A percentile compares a stretch with the other conserved stretches of the same genome.
phyloP scores from a whole-genome alignment of 2,329 filamentous ascomycete genomes.

The Phyllosticta citriasiana region DNA sequence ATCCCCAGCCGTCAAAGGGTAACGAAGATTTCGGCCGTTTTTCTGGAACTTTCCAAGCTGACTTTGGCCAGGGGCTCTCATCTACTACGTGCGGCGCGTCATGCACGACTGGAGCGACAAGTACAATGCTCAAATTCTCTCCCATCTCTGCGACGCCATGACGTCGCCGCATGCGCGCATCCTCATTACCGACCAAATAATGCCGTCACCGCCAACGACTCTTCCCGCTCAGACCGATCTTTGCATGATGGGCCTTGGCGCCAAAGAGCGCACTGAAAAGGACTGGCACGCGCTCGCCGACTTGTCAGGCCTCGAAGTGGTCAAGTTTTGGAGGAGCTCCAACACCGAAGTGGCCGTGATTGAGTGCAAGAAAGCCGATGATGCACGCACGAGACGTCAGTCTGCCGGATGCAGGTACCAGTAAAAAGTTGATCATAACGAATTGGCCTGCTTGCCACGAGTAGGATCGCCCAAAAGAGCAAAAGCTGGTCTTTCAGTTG shows the following conservation, averaged over 20 bases:
- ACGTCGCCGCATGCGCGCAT: slow-evolving; percentile 25
- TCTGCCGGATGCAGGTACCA: not conserved
- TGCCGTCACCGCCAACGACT: not conserved
- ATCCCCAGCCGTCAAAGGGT: slow-evolving; percentile 21
- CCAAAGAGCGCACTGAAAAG: slow-evolving; percentile 2
- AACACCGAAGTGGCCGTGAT: not conserved
- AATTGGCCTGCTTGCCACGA: not conserved
- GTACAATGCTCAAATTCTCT: slow-evolving; percentile 24
- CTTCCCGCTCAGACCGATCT: not conserved
- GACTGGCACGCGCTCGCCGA: slow-evolving; percentile 3
- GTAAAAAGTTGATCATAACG: not conserved
- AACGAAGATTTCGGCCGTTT: not conserved
- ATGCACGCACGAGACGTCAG: not conserved
- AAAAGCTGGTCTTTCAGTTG: not conserved
- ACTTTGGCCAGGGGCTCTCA: not conserved
- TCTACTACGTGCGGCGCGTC: slow-evolving; percentile 22
- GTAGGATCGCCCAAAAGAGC: not conserved
- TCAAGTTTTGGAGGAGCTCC: slow-evolving; percentile 2
- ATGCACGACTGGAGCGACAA: slow-evolving; percentile 26
- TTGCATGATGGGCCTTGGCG: slow-evolving; percentile 4
- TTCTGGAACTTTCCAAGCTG: not conserved
- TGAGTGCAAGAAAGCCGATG: slow-evolving; percentile 3
- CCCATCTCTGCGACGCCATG: slow-evolving; percentile 25
- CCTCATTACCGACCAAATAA: slow-evolving; percentile 31
- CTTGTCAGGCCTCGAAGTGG: not conserved